Evolutionary conservation across 2,329 filamentous ascomycete genomes (phyloP), one percentile per base, ranked within the genome.

Genomic region (Pseudogymnoascus sp.): DNA sequence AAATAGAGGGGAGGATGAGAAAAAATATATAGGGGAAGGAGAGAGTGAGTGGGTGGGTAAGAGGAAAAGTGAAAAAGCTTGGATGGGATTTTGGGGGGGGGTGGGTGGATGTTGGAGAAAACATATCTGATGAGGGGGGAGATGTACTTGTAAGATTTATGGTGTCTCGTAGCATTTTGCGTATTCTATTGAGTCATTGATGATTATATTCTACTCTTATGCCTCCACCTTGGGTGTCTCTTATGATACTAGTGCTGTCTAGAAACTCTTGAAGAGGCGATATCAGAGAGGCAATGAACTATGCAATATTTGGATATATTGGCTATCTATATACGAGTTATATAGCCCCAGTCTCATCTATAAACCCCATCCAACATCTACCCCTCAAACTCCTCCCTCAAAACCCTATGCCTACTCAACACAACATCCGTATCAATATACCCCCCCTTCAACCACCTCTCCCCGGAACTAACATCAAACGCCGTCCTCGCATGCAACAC

Each of bases 371-470:
- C 42, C 11, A n/a, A 6, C 46, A 56, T 34, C 28, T 56, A 34
- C 49, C 18, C 46, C 46, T 56, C 49, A 56, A 56, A 56, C 28
- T 14, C 11, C 49, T 18, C 49, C 28, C 49, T 56, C 64, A 81
- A 65, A 0, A 80, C 76, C 43, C 78, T 72, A 65, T 79, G 76
- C 62, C 74, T 76, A 18, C 79, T 82, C 63, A 76, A 70, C 62
- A 87, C 82, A 1, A 84, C 83, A 76, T 90, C 87, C 4, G 82
- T 79, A 66, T 89, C 84, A 28, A 97, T 80, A 75, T 97, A 99
- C 0, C 90, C 84, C 3, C 95, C 95, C 69, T 90, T 89, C 62
- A 97, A 76, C 90, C 91, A 96, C 61, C 93, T 81, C 65, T 86
- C 82, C 0, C 90, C 90, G 5, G 81, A 80, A 0, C 76, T 76